Conservation (phyloP, 495 filamentous ascomycete genomes). For the Aspergillus diversus region DNA sequence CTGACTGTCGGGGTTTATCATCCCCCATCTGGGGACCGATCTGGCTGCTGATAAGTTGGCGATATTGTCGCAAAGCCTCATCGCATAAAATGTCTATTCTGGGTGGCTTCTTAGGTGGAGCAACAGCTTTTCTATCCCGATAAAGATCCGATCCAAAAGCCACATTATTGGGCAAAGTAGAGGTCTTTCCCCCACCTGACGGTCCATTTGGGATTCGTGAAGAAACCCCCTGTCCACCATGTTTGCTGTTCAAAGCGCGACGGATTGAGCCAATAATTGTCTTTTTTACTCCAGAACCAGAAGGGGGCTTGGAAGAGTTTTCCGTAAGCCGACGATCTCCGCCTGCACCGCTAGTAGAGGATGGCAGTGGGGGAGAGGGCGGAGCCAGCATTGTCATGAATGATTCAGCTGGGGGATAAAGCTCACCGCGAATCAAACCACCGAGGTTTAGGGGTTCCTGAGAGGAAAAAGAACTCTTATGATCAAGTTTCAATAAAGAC, state of each 20-base stretch:
- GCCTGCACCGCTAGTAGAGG: constrained; percentile 24
- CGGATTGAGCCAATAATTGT: constrained; percentile 86
- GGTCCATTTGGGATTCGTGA: constrained; percentile 48
- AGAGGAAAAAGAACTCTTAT: constrained; percentile 43
- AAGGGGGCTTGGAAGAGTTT: constrained; percentile 36
- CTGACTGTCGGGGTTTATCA: constrained; percentile 12
- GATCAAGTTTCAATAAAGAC: constrained; percentile 46
- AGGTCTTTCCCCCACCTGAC: constrained; percentile 43
- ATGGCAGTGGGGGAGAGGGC: constrained; percentile 55
- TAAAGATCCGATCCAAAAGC: constrained; percentile 51
- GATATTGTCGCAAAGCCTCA: constrained; percentile 69
- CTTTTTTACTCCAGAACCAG: constrained; percentile 75
- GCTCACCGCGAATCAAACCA: constrained; percentile 80
- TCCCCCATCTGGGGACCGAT: constrained; percentile 13
- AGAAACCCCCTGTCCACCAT: constrained; percentile 46
- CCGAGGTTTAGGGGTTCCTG: constrained; percentile 73
- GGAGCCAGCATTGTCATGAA: constrained; percentile 74
- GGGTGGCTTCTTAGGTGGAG: constrained; percentile 38
- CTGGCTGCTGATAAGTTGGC: constrained; percentile 29
- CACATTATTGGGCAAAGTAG: constrained; percentile 50
- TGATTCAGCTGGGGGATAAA: constrained; percentile 75
- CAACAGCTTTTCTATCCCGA: constrained; percentile 44
- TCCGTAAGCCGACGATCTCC: constrained; percentile 41
- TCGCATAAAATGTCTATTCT: constrained; percentile 81
- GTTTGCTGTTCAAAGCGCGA: constrained; percentile 78